Base-by-base conservation (phyloP, 2,329 filamentous ascomycete genomes). In the Elsinoe fawcettii region DNA sequence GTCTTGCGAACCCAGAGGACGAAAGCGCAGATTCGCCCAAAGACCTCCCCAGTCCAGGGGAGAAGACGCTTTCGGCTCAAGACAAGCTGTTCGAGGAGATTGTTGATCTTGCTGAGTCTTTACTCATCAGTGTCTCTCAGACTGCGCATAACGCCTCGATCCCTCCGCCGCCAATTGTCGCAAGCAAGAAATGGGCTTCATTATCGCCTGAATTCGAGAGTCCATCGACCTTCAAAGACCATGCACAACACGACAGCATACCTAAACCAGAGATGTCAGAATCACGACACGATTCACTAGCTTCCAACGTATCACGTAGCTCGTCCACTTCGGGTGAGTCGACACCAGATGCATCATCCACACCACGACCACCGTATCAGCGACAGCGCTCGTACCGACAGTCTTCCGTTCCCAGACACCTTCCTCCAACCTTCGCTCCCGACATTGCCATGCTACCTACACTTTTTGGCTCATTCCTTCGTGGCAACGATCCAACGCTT, bases 381-480 rank as follows among this genome's bases (percentile, higher is more conserved):
- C 11, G 46, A n/a, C 23, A 51, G 16, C 23, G 46, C 12, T 51
- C 46, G 14, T 32, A 12, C 25, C 46, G 25, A 51, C 25, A 36
- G 9, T 9, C 12, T 11, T 32, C 30, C 14, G 25, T n/a, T 5
- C 30, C 46, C 27, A 18, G 22, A 51, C 14, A 51, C 11, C 22
- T 51, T 8, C 32, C 25, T 14, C 30, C 49, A 8, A 53, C 49
- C 2, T 53, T 53, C 23, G 23, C 39, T 8, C 54, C 54, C n/a
- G 54, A 56, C 22, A 37, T 46, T 9, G 20, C 39, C 30, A 49
- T 47, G 18, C 54, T 56, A 9, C 54, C 54, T 8, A 37, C 41
- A 3, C 30, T 56, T 3, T 56, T 56, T 23, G 39, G 37, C 1
- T 43, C 41, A 8, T 37, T 56, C 39, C 39, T 37, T 9, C 54